Conservation (phyloP, 108 stramenopile genomes). For the Cyclotella sp. region DNA sequence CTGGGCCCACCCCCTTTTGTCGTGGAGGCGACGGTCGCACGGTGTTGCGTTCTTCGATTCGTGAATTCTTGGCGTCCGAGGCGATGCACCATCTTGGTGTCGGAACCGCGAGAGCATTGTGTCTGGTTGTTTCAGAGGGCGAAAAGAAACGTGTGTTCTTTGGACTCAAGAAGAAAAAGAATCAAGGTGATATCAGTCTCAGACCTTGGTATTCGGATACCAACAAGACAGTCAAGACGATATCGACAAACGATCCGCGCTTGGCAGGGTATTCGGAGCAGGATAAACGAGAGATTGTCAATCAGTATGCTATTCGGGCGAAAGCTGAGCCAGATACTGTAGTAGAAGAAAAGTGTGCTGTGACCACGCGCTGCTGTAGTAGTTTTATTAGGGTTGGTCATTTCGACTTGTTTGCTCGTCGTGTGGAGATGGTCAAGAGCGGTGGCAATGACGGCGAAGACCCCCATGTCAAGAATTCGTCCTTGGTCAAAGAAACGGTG, state of each 20-base stretch:
- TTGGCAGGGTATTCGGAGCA: constrained; percentile 64
- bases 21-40: constrained; percentile 96
- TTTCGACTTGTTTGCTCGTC: constrained; percentile 77
- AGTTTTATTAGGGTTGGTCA: constrained; percentile 89
- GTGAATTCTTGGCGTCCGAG: constrained; percentile 95
- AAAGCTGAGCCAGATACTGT: constrained; percentile 84
- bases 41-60: constrained; percentile 91
- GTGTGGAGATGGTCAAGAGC: constrained; percentile 38
- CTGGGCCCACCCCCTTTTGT: constrained; percentile 94
- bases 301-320: constrained; percentile 57
- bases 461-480: constrained; percentile 16
- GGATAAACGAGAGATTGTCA: constrained; percentile 66
- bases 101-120: constrained; percentile 89
- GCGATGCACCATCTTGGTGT: constrained; percentile 95
- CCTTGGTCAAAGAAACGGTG: constrained; percentile 31
- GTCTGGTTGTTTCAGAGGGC: constrained; percentile 66
- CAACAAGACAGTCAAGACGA: constrained; percentile 36
- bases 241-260: constrained; percentile 74
- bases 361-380: constrained; percentile 82
- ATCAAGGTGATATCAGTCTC: constrained; percentile 51
- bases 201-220: constrained; percentile 81
- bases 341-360: constrained; percentile 84
- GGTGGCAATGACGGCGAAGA: constrained; percentile 59
- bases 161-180: constrained; percentile 13
- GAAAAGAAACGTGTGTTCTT: constrained; percentile 11